Conservation (phyloP, 1,284 basidiomycete species). For the Coniferiporia weirii region DNA sequence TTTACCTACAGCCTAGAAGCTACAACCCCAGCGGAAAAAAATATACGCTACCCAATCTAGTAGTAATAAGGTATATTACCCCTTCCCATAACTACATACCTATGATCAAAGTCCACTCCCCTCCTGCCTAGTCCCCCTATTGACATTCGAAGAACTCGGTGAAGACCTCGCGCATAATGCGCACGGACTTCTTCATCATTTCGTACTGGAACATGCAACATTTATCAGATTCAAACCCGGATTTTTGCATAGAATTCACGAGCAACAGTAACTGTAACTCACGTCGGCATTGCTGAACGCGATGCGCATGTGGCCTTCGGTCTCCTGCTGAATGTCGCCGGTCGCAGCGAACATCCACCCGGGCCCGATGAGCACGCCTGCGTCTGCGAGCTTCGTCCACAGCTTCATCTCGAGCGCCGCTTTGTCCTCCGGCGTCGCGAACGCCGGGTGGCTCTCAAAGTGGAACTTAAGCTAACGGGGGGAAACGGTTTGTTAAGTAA, state of each 20-base stretch:
- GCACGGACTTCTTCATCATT: slow-evolving; percentile 40
- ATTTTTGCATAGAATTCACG: background rate
- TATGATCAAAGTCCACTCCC: too few species aligned
- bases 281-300: slow-evolving; percentile 57
- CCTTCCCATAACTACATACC: too few species aligned
- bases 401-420: slow-evolving; percentile 46
- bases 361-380: slow-evolving; percentile 55
- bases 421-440: slow-evolving; percentile 31
- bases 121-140: background rate
- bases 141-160: slow-evolving; percentile 21
- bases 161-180: slow-evolving; percentile 36
- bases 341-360: slow-evolving; percentile 54
- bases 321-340: slow-evolving; percentile 24
- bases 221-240: background rate
- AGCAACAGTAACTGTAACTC: slow-evolving; percentile 21
- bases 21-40: too few species aligned
- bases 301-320: slow-evolving; percentile 53
- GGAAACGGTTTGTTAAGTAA: too few species aligned
- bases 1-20: too few species aligned
- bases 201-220: slow-evolving; percentile 27
- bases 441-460: slow-evolving; percentile 54
- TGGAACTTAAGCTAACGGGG: slow-evolving; percentile 54
- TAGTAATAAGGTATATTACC: too few species aligned
- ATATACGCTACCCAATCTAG: too few species aligned
- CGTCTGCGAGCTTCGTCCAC: slow-evolving; percentile 52